Percentiles rank a stretch among this genome's conserved stretches.
Evolutionary conservation across 148 eudicot species (phyloP).

Genomic region (Chenopodium quinoa): DNA sequence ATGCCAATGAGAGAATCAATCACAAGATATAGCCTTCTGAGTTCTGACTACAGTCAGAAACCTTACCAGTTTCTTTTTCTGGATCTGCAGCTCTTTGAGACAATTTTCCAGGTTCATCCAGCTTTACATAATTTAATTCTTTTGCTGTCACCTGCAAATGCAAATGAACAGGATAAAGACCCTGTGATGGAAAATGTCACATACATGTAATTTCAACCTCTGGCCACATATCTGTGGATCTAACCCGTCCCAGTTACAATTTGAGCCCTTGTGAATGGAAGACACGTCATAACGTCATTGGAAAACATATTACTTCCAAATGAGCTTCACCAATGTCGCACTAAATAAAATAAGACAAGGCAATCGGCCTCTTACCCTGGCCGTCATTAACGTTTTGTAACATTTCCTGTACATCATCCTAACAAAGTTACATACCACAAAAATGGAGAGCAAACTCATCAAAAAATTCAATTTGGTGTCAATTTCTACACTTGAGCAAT

Average conservation of each 20-base stretch:
- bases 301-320: not conserved
- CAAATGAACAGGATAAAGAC: slow-evolving; percentile 7
- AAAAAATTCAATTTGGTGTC: not conserved
- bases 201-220: not conserved
- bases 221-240: not conserved
- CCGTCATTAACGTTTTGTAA: not conserved
- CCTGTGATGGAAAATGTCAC: not conserved
- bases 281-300: not conserved
- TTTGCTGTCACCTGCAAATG: slow-evolving; percentile 46
- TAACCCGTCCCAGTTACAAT: not conserved
- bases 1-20: not conserved
- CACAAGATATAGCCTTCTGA: not conserved
- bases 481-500: not conserved
- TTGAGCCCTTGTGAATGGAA: not conserved
- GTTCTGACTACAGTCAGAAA: slow-evolving; percentile 9
- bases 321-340: not conserved
- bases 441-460: not conserved
- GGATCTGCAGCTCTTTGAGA: slow-evolving; percentile 18
- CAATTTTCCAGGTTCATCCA: slow-evolving; percentile 23
- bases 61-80: slow-evolving; percentile 29
- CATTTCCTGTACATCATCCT: not conserved
- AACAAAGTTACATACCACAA: not conserved
- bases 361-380: not conserved
- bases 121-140: slow-evolving; percentile 55
- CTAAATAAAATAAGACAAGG: not conserved